Conservation (phyloP, 306 rosid species). For the Pyrus betulifolia region DNA sequence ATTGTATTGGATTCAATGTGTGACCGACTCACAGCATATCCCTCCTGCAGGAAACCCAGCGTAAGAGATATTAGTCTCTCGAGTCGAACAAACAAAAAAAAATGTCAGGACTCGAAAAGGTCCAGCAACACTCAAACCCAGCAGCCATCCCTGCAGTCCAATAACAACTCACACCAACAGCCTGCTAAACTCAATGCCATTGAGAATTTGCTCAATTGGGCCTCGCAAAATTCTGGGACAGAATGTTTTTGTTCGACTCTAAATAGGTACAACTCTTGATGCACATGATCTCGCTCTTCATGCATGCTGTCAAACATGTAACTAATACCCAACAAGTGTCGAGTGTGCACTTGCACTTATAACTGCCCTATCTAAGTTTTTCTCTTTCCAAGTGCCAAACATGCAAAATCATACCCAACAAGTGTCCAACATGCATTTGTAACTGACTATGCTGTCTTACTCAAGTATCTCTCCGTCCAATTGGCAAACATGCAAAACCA, state of each 20-base stretch:
- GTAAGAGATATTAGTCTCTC: neutral
- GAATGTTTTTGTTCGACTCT: no score
- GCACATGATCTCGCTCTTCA: no score
- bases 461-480: neutral
- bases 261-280: no score
- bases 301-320: no score
- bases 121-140: neutral
- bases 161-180: no score
- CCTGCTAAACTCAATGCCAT: no score
- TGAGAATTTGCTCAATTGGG: no score
- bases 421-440: neutral
- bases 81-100: neutral
- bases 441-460: neutral
- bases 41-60: slow-evolving; percentile 48
- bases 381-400: no score
- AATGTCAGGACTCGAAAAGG: neutral
- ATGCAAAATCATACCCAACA: neutral
- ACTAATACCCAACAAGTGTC: no score
- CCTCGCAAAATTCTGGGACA: no score
- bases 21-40: slow-evolving; percentile 79
- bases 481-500: neutral
- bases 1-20: slow-evolving; percentile 73
- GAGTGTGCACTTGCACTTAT: no score
- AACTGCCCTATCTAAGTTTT: no score
- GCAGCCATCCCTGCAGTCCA: neutral